Conservation (phyloP, 495 filamentous ascomycete genomes). For the Copromyces sp. region DNA sequence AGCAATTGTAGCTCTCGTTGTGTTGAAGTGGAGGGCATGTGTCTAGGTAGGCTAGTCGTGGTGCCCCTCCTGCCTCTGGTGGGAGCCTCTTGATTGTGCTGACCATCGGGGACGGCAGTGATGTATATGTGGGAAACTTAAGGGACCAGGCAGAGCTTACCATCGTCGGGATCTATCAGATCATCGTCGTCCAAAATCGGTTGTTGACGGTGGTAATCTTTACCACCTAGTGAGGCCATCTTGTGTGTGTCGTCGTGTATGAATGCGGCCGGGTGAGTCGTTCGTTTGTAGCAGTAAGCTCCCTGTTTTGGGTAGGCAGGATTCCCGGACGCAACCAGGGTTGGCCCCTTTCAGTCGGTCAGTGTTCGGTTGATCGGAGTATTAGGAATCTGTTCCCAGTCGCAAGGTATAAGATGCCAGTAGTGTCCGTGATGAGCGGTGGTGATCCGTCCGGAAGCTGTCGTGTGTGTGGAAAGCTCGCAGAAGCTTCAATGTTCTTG, state of each 20-base stretch:
- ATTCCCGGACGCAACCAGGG: background rate
- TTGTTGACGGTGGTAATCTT: background rate
- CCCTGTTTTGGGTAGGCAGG: background rate
- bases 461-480: background rate
- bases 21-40: background rate
- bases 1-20: background rate
- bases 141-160: conserved; percentile 33
- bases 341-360: background rate
- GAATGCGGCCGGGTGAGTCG: background rate
- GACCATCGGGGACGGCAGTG: background rate
- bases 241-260: background rate
- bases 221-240: background rate
- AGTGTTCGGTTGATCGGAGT: background rate
- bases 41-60: background rate
- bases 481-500: background rate
- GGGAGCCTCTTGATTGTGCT: background rate
- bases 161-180: conserved; percentile 92
- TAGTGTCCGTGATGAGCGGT: background rate
- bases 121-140: background rate
- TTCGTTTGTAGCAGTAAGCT: background rate
- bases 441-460: background rate
- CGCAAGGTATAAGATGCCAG: background rate
- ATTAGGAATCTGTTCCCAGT: background rate
- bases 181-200: conserved; percentile 55
- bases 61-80: background rate